Evolutionary conservation across 2,329 filamentous ascomycete species (phyloP), one percentile per base, ranked within the genome.

Genomic region (Hypomyces rosellus): DNA sequence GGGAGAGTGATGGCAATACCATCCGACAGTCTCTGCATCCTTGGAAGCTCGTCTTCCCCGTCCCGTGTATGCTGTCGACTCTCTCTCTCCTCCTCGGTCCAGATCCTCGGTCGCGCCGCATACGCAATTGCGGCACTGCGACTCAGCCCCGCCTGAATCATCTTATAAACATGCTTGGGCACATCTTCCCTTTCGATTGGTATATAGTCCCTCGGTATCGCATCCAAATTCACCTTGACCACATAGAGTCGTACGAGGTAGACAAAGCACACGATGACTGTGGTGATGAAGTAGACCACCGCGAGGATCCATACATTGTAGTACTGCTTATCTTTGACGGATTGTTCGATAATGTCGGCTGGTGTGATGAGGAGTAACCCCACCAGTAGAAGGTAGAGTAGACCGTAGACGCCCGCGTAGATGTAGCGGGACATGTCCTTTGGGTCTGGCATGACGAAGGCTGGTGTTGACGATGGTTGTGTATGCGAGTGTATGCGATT

Each of bases 211-310:
- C 92, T 93, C 1, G 93, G 93, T 52, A 99, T 96, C 4, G 82
- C 84, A 15, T 84, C 81, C 8, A 97, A 77, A 8, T 88, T 83
- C 42, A 79, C 86, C 55, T 88, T 83, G 62, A 89, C 95, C 48
- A 92, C 88, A 69, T 92, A 96, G 16, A 96, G 79, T n/a, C 93
- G 79, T 48, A 84, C 81, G 49, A 84, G 79, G 66, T 95, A 96
- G 61, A 96, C 81, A 60, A 95, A 82, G 41, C 81, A 68, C 40
- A 89, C 80, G 48, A 90, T 70, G 42, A 88, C 54, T 42, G 86
- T 74, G 13, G 89, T 89, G 44, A 89, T 72, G 50, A 91, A 69
- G 64, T 95, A 95, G 60, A 80, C 79, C 52, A 87, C 83, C 48
- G 81, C 80, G 58, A 96, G 81, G 63, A 93, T 85, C 71, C 93